Evolutionary conservation across 2,329 filamentous ascomycete genomes (phyloP).

Genomic region (Aspergillus udagawae): DNA sequence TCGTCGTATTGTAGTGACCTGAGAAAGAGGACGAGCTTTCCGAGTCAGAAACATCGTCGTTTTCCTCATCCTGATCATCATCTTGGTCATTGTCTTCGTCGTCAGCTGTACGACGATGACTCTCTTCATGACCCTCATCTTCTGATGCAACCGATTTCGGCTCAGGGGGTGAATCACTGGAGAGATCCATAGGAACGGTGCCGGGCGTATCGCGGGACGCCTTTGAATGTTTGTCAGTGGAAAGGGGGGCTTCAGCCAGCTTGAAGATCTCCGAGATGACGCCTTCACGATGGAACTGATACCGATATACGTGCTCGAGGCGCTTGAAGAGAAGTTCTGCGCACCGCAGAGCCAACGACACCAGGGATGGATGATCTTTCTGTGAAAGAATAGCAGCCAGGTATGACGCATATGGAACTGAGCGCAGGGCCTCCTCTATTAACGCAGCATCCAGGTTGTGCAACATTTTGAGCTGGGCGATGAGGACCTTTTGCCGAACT

Average conservation of each 20-base stretch:
- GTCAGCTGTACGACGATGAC: not conserved
- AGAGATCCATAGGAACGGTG: constrained; percentile 16
- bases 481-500: constrained; percentile 91
- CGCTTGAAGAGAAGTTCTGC: constrained; percentile 82
- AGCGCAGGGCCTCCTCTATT: constrained; percentile 76
- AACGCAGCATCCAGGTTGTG: constrained; percentile 87
- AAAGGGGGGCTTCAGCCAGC: constrained; percentile 54
- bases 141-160: constrained; percentile 30
- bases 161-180: constrained; percentile 13
- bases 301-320: constrained; percentile 82
- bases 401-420: constrained; percentile 93
- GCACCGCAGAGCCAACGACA: constrained; percentile 82
- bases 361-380: constrained; percentile 82
- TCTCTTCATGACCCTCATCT: constrained; percentile 52
- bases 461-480: constrained; percentile 96
- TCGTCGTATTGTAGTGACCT: constrained; percentile 35
- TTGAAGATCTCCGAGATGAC: constrained; percentile 89
- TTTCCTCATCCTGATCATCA: constrained; percentile 47
- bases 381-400: constrained; percentile 92
- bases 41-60: constrained; percentile 58
- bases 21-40: constrained; percentile 60
- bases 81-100: constrained; percentile 53
- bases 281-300: constrained; percentile 95
- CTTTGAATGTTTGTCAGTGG: constrained; percentile 20
- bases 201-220: constrained; percentile 8